Evolutionary conservation across 352 stramenopile species (phyloP).

Genomic region (Pythium aquatile): DNA sequence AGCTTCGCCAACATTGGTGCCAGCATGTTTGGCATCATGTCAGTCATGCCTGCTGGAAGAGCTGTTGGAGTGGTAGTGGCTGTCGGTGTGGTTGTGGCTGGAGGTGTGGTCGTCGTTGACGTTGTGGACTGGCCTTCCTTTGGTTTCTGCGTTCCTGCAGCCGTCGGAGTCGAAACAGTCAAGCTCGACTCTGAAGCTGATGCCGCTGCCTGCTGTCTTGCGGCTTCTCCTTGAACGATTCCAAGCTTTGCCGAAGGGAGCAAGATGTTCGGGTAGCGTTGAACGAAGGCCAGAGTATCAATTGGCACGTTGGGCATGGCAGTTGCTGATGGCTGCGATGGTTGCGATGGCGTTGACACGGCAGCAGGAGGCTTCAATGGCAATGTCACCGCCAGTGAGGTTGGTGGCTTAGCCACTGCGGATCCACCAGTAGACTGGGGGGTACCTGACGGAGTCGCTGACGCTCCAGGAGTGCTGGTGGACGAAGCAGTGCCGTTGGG

Average conservation of each 20-base stretch:
- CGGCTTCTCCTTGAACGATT: slow-evolving; percentile 13
- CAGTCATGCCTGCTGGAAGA: slow-evolving; percentile 14
- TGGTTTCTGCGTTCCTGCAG: slow-evolving; percentile 5
- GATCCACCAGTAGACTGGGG: neutral
- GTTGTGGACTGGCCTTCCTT: neutral
- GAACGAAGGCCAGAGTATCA: slow-evolving; percentile 39
- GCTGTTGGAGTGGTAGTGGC: neutral
- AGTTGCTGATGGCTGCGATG: slow-evolving; percentile 5
- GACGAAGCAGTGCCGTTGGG: neutral
- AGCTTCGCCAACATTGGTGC: slow-evolving; percentile 35
- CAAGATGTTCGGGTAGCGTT: slow-evolving; percentile 66
- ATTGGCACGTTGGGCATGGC: slow-evolving; percentile 32
- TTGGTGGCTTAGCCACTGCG: slow-evolving; percentile 1
- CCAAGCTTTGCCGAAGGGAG: slow-evolving; percentile 35
- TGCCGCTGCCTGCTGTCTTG: neutral
- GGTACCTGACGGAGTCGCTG: neutral
- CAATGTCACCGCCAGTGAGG: slow-evolving; percentile 24
- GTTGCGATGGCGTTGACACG: neutral
- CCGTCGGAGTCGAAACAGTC: slow-evolving; percentile 2
- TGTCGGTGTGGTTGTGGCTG: neutral
- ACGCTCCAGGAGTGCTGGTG: neutral
- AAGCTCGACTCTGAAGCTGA: slow-evolving; percentile 8
- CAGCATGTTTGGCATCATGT: slow-evolving; percentile 34
- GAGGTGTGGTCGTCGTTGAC: too few species aligned
- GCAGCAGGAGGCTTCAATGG: slow-evolving; percentile 10